Conservation (phyloP, 805 yeast genomes). For the Candida arabinofermentans region DNA sequence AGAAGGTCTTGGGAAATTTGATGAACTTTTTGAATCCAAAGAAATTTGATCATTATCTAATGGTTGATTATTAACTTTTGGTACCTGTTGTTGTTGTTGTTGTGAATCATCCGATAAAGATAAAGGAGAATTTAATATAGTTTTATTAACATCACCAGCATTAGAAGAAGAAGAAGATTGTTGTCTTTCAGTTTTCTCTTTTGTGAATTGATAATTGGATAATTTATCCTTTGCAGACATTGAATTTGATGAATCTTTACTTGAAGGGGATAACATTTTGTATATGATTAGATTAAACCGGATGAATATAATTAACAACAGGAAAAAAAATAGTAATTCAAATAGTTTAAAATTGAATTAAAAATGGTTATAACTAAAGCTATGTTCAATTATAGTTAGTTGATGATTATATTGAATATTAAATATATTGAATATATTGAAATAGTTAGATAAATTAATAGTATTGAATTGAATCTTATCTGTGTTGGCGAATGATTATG, state of each 20-base stretch:
- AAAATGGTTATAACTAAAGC: neutral
- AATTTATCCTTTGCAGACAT: conserved; percentile 9
- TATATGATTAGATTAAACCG: neutral
- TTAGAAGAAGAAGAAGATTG: neutral
- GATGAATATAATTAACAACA: neutral
- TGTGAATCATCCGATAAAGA: conserved; percentile 17
- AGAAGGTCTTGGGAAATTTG: conserved; percentile 4
- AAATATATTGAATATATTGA: too few species aligned
- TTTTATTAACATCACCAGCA: conserved; percentile 3
- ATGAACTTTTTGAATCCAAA: conserved; percentile 11
- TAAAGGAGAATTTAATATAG: conserved; percentile 16
- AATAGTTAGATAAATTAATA: too few species aligned
- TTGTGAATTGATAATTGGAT: conserved; percentile 13
- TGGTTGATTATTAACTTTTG: neutral
- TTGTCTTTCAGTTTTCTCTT: conserved; percentile 1
- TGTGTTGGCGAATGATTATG: too few species aligned
- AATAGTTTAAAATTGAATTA: neutral
- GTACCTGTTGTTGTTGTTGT: neutral
- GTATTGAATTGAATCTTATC: too few species aligned
- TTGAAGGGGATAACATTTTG: conserved; percentile 23
- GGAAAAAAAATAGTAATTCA: too few species aligned
- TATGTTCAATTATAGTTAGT: too few species aligned
- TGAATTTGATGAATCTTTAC: conserved; percentile 16
- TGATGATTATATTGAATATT: too few species aligned
- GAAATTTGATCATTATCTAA: conserved; percentile 21